Base-by-base conservation (phyloP, 495 filamentous ascomycete species). In the Penicillium goetzii region DNA sequence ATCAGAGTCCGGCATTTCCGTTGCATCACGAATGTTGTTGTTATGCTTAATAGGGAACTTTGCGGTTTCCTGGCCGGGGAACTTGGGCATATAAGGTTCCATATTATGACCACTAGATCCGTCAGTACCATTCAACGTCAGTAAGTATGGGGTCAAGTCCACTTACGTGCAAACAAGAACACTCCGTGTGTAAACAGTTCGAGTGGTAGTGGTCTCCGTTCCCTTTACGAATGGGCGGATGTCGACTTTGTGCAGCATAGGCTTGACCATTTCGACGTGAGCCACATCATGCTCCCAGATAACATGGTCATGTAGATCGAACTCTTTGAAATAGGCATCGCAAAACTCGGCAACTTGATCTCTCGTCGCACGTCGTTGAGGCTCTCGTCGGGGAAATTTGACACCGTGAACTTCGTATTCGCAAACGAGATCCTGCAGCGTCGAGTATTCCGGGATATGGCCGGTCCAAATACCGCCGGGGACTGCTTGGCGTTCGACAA, bases 131-230 rank as follows among this genome's bases (percentile, higher is more conserved):
- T 47, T 23, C 30, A 10, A 23, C 10, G 10, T 47, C n/a, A 19
- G 19, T 6, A 1, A 43, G 17, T 6, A n/a, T 43, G 34, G 34
- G 36, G 36, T 11, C 41, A 10, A 11, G 7, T 25, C 6, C 25
- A 3, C 57, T 15, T 59, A 59, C 57, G 57, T 59, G 57, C 57
- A 59, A 23, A 59, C 57, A 34, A 59, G 57, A 51, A 59, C 57
- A 59, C 57, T 59, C 23, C 57, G 57, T 4, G 57, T 59, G 34
- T 59, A 59, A n/a, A 59, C 19, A 15, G 45, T 59, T 19, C 34
- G 57, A 32, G 15, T n/a, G n/a, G 45, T n/a, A 33, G 45, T n/a
- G 0, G 21, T 23, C 32, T 59, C 57, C 11, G 14, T 14, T 25
- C 45, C 57, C 30, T 59, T 28, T 2, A 38, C 45, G 25, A 59